Percentiles rank a stretch among this genome's conserved stretches.
Conservation (phyloP, 352 stramenopile genomes). For the Phytophthora cactorum region DNA sequence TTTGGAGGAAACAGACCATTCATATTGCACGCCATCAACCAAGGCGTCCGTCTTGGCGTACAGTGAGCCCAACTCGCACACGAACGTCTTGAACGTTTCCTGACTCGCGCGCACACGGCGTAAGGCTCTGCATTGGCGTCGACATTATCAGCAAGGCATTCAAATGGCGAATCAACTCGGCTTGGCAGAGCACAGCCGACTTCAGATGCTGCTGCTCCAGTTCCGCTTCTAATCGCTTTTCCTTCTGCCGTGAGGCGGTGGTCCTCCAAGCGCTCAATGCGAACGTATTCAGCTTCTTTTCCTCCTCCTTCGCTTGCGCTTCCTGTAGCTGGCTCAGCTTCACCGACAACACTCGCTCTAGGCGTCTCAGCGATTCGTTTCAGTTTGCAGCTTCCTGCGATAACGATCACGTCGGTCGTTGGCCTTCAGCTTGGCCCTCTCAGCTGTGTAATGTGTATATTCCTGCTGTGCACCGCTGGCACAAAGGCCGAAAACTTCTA, state of each 20-base stretch:
- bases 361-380: constrained; percentile 21
- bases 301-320: constrained; percentile 7
- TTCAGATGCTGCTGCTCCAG: constrained; percentile 17
- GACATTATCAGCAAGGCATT: constrained; percentile 1
- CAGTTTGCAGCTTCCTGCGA: constrained; percentile 18
- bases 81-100: constrained; percentile 23
- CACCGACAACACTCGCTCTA: constrained; percentile 17
- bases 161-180: constrained; percentile 13
- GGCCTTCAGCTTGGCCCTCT: constrained; percentile 9
- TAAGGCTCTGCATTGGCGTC: not conserved
- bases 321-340: constrained; percentile 1
- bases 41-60: constrained; percentile 22
- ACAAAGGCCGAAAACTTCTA: not conserved
- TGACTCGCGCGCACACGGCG: not conserved
- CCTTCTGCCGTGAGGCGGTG: constrained; percentile 24
- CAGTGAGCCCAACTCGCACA: constrained; percentile 27
- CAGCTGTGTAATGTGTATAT: not conserved
- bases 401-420: constrained; percentile 16
- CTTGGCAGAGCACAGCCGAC: constrained; percentile 4
- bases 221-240: constrained; percentile 25
- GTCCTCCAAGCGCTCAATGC: constrained; percentile 21
- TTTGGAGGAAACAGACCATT: not conserved
- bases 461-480: not conserved
- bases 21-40: not conserved
- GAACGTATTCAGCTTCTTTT: constrained; percentile 9